Base-by-base conservation (phyloP, 495 filamentous ascomycete genomes). In the Talaromyces borbonicus region DNA sequence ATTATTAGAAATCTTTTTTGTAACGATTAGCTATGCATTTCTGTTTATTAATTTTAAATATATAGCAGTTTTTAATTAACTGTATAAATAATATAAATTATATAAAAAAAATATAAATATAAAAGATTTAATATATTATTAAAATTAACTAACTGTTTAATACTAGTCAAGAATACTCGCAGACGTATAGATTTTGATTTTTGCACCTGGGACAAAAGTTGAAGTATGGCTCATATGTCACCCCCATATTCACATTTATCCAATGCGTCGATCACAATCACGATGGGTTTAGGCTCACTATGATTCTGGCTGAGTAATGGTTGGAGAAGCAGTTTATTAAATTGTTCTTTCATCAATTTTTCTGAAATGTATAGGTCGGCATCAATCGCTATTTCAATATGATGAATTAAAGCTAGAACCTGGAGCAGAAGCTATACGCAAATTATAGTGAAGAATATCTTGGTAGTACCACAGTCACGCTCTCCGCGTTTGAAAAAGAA, bases 401-500 rank as follows among this genome's bases (percentile, higher is more conserved):
- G 31, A 14, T 37, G 19, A 35, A 35, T 35, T 16, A 35, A 35
- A 35, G 31, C 31, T 15, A 16, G 31, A 35, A 35, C 4, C 31
- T 16, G 31, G 31, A 35, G 31, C 31, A 35, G 31, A 35, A 35
- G 31, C 31, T 35, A 16, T 35, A 16, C 31, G n/a, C 31, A 35
- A 35, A 35, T 35, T 12, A 16, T 35, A 16, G 31, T 35, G 31
- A 40, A 40, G 22, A 40, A 40, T 20, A 22, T 40, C 37, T 40
- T 40, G 31, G 31, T 16, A 35, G 31, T 35, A 31, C 43, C 43
- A n/a, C 48, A 32, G 24, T 20, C 31, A 19, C 22, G 39, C 24
- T 36, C 66, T 16, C 68, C 66, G 49, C 61, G 63, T 39, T 69
- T 71, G 54, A 79, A 79, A 58, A 79, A 76, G 55, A 77, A 76